Conservation (phyloP, 139 green algal species). For the Prasinococcaceae sp. region DNA sequence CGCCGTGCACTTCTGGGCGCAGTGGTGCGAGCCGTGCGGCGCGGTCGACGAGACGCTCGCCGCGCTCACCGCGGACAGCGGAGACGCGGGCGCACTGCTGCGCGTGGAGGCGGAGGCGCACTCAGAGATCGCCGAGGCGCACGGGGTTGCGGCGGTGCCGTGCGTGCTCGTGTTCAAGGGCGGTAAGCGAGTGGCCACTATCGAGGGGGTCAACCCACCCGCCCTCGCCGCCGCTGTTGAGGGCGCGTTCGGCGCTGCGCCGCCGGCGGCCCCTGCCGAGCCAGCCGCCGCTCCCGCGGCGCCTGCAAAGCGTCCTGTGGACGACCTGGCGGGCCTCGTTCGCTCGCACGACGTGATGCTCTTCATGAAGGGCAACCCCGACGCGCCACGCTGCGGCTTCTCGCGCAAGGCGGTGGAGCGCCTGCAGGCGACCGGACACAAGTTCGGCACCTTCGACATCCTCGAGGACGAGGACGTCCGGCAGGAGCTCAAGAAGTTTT, state of each 20-base stretch:
- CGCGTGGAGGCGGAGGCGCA: conserved; percentile 66
- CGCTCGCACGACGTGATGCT: conserved; percentile 38
- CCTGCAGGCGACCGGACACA: conserved; percentile 26
- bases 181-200: no score
- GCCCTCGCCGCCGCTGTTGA: no score
- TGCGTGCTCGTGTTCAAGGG: conserved; percentile 54
- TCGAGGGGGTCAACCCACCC: no score
- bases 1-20: conserved; percentile 65
- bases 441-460: conserved; percentile 78
- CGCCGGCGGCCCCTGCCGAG: no score
- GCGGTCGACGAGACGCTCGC: conserved; percentile 50
- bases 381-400: conserved; percentile 74
- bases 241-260: no score
- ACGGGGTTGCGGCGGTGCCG: conserved; percentile 53
- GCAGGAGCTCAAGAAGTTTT: conserved; percentile 73
- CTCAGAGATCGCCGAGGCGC: conserved; percentile 47
- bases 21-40: conserved; percentile 66
- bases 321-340: conserved; percentile 40
- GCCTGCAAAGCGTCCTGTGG: no score
- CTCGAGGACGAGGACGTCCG: conserved; percentile 57
- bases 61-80: conserved; percentile 35
- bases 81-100: conserved; percentile 24
- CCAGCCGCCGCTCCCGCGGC: no score
- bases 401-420: conserved; percentile 50
- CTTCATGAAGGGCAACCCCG: conserved; percentile 73